Evolutionary conservation across 257 asterid species (phyloP).

Genomic region (Rauvolfia tetraphylla): DNA sequence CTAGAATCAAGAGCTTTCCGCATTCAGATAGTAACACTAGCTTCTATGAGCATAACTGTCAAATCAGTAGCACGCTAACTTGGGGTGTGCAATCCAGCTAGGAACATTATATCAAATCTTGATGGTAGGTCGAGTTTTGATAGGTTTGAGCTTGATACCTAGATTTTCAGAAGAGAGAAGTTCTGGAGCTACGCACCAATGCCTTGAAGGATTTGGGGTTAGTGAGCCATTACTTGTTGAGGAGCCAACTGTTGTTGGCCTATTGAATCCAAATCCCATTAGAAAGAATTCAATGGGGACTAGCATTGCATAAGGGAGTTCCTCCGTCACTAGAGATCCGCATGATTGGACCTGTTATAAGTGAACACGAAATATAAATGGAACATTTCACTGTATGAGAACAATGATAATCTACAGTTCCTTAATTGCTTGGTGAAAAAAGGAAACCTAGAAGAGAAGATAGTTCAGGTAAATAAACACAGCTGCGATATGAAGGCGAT

Average conservation of each 20-base stretch:
- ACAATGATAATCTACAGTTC: neutral
- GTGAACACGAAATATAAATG: neutral
- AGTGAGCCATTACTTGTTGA: conserved; percentile 5
- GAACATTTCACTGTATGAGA: neutral
- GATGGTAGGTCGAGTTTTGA: conserved; percentile 20
- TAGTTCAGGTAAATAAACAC: neutral
- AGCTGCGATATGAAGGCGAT: no score
- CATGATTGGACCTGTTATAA: conserved; percentile 60
- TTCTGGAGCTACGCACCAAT: conserved; percentile 24
- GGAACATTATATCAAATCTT: conserved; percentile 1
- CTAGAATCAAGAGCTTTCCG: neutral
- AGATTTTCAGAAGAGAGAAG: conserved; percentile 23
- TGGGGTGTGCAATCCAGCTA: neutral
- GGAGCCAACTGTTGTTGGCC: conserved; percentile 20
- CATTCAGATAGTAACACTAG: neutral
- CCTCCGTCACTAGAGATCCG: conserved; percentile 74
- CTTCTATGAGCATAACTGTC: neutral
- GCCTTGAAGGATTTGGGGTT: conserved; percentile 15
- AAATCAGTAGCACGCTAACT: neutral
- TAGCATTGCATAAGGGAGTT: conserved; percentile 74
- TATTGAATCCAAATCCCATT: conserved; percentile 61
- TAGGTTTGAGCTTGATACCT: conserved; percentile 26
- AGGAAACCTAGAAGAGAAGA: neutral
- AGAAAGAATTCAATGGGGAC: conserved; percentile 70
- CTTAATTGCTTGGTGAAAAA: neutral